Evolutionary conservation across 2,329 filamentous ascomycete species (phyloP).

Genomic region (Cladosporium sp.): DNA sequence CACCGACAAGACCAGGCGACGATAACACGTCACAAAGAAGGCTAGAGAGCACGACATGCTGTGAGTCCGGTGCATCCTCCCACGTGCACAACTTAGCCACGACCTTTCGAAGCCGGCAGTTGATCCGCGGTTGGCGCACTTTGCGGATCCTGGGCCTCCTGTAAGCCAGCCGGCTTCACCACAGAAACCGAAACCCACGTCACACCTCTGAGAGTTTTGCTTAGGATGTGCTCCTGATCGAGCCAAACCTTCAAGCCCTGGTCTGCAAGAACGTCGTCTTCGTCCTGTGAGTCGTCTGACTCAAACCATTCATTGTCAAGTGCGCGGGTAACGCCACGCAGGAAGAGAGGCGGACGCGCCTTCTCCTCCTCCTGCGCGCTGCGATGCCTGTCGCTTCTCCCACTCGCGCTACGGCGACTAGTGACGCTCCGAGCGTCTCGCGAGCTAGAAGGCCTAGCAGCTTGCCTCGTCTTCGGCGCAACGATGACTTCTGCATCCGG

Average conservation of each 20-base stretch:
- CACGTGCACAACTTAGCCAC: conserved; percentile 73
- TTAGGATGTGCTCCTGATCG: conserved; percentile 69
- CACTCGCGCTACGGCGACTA: conserved; percentile 66
- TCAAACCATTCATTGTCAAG: conserved; percentile 73
- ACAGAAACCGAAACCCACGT: conserved; percentile 80
- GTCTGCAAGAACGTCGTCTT: conserved; percentile 46
- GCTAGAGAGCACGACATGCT: conserved; percentile 74
- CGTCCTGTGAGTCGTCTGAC: conserved; percentile 40
- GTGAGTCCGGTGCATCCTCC: conserved; percentile 81
- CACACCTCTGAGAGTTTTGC: conserved; percentile 69
- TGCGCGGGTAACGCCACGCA: conserved; percentile 71
- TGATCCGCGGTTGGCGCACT: conserved; percentile 60
- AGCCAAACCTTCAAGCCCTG: conserved; percentile 74
- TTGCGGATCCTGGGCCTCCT: conserved; percentile 67
- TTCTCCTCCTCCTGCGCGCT: conserved; percentile 61
- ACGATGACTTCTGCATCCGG: conserved; percentile 96
- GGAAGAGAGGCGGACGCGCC: conserved; percentile 63
- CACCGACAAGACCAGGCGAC: conserved; percentile 71
- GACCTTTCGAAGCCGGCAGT: conserved; percentile 58
- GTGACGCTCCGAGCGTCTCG: conserved; percentile 76
- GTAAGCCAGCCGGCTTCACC: conserved; percentile 74
- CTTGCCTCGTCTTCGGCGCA: conserved; percentile 78
- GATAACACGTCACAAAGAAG: conserved; percentile 71
- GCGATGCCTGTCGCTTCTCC: conserved; percentile 60
- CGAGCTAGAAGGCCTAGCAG: conserved; percentile 57